phyloP scores from a whole-genome alignment of 2,329 filamentous ascomycete species.

The Rhytidhysteron rufulum region DNA sequence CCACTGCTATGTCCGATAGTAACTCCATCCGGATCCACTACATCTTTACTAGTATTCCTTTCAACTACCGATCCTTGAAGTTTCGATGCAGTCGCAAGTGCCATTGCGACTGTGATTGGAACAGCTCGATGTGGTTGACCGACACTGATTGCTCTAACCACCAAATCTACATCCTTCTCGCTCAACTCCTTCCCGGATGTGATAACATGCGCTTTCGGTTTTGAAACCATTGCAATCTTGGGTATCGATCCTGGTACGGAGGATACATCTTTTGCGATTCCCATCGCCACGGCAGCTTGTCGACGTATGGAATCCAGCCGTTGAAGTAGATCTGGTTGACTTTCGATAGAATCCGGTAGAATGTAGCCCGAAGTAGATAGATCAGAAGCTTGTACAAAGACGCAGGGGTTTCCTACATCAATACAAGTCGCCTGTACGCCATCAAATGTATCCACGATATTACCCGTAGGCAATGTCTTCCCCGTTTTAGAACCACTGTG shows the following conservation, averaged over 20 bases:
- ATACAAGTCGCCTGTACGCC: conserved; percentile 54
- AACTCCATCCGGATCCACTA: conserved; percentile 23
- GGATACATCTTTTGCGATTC: conserved; percentile 46
- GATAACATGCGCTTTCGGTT: conserved; percentile 33
- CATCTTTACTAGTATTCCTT: conserved; percentile 19
- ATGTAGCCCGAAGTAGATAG: conserved; percentile 50
- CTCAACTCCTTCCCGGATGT: conserved; percentile 36
- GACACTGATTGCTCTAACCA: conserved; percentile 43
- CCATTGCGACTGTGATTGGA: conserved; percentile 41
- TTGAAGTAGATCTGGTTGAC: conserved; percentile 45
- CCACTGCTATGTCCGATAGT: conserved; percentile 40
- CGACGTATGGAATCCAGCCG: conserved; percentile 57
- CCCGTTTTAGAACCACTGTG: conserved; percentile 63
- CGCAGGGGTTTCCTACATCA: conserved; percentile 61
- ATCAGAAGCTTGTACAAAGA: conserved; percentile 57
- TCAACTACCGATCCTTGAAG: conserved; percentile 35
- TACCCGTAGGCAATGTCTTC: conserved; percentile 58
- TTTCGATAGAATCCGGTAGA: conserved; percentile 53
- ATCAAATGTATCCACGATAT: conserved; percentile 50
- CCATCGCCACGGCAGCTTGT: conserved; percentile 59
- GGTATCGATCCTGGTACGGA: conserved; percentile 56
- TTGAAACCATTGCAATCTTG: conserved; percentile 58
- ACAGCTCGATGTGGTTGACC: conserved; percentile 42
- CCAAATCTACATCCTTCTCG: conserved; percentile 32
- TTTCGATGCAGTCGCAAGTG: conserved; percentile 38